Conservation (phyloP, 352 stramenopile species). For the Phytopythium ostracodes region DNA sequence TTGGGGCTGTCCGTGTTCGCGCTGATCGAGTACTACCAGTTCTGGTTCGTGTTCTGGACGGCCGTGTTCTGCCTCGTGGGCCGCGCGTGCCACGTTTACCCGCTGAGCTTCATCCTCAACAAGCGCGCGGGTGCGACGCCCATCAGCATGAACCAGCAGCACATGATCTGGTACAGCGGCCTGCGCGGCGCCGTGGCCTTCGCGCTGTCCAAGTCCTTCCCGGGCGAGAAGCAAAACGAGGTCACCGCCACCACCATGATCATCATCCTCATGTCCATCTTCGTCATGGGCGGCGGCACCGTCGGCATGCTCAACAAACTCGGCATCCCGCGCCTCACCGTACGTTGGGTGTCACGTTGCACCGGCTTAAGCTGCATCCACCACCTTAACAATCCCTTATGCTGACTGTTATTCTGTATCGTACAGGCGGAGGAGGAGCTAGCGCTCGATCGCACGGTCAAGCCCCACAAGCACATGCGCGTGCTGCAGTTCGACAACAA, state of each 20-base stretch:
- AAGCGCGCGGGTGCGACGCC: constrained; percentile 42
- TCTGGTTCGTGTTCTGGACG: constrained; percentile 87
- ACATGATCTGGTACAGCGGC: constrained; percentile 95
- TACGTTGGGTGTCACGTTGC: constrained; percentile 20
- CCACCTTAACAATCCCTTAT: not conserved
- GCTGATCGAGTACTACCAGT: constrained; percentile 67
- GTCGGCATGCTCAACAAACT: constrained; percentile 85
- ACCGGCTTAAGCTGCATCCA: not conserved
- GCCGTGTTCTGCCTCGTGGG: constrained; percentile 81
- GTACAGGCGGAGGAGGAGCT: constrained; percentile 62
- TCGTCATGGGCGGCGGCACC: constrained; percentile 88
- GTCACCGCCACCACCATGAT: constrained; percentile 90
- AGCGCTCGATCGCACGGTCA: constrained; percentile 72
- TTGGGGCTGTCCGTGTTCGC: constrained; percentile 89
- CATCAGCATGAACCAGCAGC: constrained; percentile 87
- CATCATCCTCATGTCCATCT: constrained; percentile 91
- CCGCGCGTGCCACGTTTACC: constrained; percentile 86
- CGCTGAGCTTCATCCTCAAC: constrained; percentile 76
- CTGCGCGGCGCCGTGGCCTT: constrained; percentile 93
- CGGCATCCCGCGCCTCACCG: constrained; percentile 79
- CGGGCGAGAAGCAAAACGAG: constrained; percentile 77
- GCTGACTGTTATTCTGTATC: not conserved
- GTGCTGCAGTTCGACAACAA: constrained; percentile 86
- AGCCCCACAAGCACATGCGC: constrained; percentile 78
- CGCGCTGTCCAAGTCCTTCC: constrained; percentile 88